Evolutionary conservation across 345 rosid species (phyloP), one percentile per base, ranked within the genome.

Genomic region (Populus alba): DNA sequence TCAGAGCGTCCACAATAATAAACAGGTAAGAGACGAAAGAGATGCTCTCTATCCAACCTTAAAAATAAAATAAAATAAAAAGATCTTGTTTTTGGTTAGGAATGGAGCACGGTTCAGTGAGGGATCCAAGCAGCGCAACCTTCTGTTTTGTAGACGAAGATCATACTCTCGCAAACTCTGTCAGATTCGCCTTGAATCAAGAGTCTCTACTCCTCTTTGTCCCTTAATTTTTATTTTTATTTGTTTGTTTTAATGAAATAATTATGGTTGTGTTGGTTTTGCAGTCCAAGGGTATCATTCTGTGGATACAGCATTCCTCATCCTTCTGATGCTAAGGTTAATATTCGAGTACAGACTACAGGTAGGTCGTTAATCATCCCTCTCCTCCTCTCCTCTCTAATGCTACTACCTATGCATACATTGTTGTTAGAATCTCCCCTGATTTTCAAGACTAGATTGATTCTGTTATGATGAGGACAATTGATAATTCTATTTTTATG

Each of bases 231-330:
- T 35, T 43, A 17, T 5, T 18, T 17, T 57, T n/a, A 7, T 18
- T 7, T 9, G 7, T 38, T 65, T 70, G 43, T 59, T 53, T 31
- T 12, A 39, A 27, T 51, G 70, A 35, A 70, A 68, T 47, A 7
- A 9, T 75, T 9, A 7, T 25, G 20, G 27, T 49, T 70, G 29
- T 41, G 62, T 79, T 78, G 41, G 38, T 81, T 82, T 72, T 87
- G 88, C 92, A 94, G 97, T 79, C 94, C 98, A 31, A 89, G 97
- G 81, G 95, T 92, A 29, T 79, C 89, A 8, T 78, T 86, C 73
- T 89, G 86, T 74, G 95, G 91, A 22, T 92, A 96, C 88, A 92
- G 93, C 81, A 94, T 96, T 68, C 98, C 95, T 73, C 98, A 94
- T 89, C 98, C 98, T 75, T 94, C 98, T 43, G 90, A 89, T 80